phyloP scores from a whole-genome alignment of 2,329 filamentous ascomycete species.

The Arthrobotrys sinensis region DNA sequence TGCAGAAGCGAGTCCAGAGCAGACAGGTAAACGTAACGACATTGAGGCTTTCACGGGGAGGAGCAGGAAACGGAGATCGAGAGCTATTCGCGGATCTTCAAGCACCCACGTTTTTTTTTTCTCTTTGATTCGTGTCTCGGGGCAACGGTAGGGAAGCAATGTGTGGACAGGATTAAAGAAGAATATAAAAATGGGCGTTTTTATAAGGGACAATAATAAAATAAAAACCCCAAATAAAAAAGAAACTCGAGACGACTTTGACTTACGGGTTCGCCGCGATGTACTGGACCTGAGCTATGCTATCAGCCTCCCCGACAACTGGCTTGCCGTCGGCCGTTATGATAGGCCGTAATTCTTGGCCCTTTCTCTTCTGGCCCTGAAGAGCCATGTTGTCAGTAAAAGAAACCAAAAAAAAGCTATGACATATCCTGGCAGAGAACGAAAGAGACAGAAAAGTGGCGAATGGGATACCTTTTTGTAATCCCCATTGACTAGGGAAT shows the following conservation, averaged over 20 bases:
- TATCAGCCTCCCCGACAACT: constrained; percentile 59
- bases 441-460: neutral
- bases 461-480: constrained; percentile 54
- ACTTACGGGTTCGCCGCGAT: constrained; percentile 61
- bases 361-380: constrained; percentile 58
- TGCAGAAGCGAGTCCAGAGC: constrained; percentile 40
- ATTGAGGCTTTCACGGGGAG: constrained; percentile 1
- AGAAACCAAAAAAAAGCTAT: constrained; percentile 11
- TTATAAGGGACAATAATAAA: constrained; percentile 14
- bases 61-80: constrained; percentile 18
- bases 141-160: constrained; percentile 2
- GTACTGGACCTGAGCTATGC: constrained; percentile 58
- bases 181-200: constrained; percentile 29
- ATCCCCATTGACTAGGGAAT: constrained; percentile 56
- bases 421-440: neutral
- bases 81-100: constrained; percentile 31
- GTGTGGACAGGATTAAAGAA: neutral
- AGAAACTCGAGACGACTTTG: constrained; percentile 17
- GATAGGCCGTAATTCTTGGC: constrained; percentile 58
- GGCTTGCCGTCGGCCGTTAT: constrained; percentile 60
- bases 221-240: neutral
- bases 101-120: constrained; percentile 4
- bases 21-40: constrained; percentile 36
- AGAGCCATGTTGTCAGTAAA: constrained; percentile 50
- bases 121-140: neutral